Conservation (phyloP, 768 basidiomycete genomes). For the Lactarius tabidus region DNA sequence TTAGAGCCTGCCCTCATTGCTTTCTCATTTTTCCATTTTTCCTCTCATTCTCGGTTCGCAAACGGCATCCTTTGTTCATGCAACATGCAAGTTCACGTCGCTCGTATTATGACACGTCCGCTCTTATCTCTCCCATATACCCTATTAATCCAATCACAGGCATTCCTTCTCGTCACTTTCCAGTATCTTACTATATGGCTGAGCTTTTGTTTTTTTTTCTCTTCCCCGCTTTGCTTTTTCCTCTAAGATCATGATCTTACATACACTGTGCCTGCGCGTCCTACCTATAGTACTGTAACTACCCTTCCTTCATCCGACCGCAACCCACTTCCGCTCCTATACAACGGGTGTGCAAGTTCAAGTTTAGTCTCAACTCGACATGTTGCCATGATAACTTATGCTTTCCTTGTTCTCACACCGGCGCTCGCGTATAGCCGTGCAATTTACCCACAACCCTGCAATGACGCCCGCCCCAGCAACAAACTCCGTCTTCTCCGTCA, state of each 20-base stretch:
- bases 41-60: neutral
- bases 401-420: neutral
- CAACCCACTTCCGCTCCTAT: neutral
- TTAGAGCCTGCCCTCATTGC: neutral
- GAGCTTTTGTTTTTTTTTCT: neutral
- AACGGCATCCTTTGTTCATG: neutral
- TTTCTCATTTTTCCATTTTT: neutral
- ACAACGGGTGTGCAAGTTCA: neutral
- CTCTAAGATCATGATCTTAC: neutral
- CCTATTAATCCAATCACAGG: neutral
- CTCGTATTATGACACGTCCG: neutral
- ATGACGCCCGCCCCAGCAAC: neutral
- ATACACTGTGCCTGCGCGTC: slow-evolving; percentile 1
- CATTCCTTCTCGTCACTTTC: neutral
- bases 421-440: neutral
- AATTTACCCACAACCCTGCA: neutral
- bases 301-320: neutral
- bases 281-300: neutral
- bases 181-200: neutral
- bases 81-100: neutral
- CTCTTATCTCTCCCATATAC: neutral
- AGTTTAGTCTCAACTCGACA: neutral
- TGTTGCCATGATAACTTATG: neutral
- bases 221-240: slow-evolving; percentile 5
- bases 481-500: slow-evolving; percentile 2